phyloP scores from a whole-genome alignment of 1,284 basidiomycete species.

The Pisolithus thermaeus region DNA sequence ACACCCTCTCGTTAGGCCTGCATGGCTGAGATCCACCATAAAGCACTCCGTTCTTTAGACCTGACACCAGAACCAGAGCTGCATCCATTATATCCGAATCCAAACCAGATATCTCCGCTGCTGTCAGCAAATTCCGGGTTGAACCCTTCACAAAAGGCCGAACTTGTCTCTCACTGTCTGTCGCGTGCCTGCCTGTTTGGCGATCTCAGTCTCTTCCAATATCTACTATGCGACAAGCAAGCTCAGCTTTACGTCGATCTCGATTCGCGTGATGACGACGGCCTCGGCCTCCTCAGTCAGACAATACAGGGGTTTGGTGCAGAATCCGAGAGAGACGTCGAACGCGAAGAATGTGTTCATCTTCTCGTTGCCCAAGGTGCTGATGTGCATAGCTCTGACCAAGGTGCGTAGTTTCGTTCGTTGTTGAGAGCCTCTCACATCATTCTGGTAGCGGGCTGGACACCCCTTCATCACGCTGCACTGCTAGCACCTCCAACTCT shows the following conservation, averaged over 20 bases:
- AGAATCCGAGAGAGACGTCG: slow-evolving; percentile 75
- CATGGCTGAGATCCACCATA: slow-evolving; percentile 11
- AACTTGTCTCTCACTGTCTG: slow-evolving; percentile 67
- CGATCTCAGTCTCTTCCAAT: slow-evolving; percentile 65
- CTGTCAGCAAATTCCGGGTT: slow-evolving; percentile 64
- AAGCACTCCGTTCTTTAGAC: slow-evolving; percentile 32
- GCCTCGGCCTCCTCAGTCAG: slow-evolving; percentile 70
- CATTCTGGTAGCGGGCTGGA: slow-evolving; percentile 74
- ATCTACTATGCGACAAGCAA: slow-evolving; percentile 64
- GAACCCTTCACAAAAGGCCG: slow-evolving; percentile 55
- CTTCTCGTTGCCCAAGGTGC: slow-evolving; percentile 76
- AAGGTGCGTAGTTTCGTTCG: slow-evolving; percentile 40
- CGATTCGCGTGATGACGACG: slow-evolving; percentile 73
- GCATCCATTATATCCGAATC: slow-evolving; percentile 68
- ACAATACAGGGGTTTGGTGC: slow-evolving; percentile 82
- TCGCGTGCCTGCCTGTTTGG: slow-evolving; percentile 70
- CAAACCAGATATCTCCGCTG: slow-evolving; percentile 53
- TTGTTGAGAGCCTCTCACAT: slow-evolving; percentile 5
- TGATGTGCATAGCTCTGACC: slow-evolving; percentile 58
- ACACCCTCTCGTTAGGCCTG: neutral
- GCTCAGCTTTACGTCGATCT: slow-evolving; percentile 68
- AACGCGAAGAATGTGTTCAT: slow-evolving; percentile 84
- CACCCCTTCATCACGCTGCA: slow-evolving; percentile 90
- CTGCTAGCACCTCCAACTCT: slow-evolving; percentile 86
- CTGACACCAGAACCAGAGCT: slow-evolving; percentile 69